Percentiles rank a stretch among this genome's conserved stretches.
These are phyloP conservation scores for Fusarium sororula DNA, from an alignment of 2,329 filamentous ascomycete species.

Conservation along the genomic window DNA sequence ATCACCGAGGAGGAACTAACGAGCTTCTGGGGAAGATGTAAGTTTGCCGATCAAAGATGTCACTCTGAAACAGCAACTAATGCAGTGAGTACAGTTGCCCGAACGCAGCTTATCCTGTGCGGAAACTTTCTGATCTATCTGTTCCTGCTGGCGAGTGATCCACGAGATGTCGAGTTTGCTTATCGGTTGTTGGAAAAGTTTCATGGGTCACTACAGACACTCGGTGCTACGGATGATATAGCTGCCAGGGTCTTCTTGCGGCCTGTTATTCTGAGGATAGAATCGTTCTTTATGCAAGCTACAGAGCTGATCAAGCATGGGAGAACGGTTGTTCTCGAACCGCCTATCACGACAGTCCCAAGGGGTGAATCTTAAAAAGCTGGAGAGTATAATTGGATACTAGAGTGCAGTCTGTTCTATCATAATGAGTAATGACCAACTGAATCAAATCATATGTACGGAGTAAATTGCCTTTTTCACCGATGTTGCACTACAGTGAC, in stretches of 20 bases:
- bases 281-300: constrained; percentile 53
- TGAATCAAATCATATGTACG: too few relatives aligned
- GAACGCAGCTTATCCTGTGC: constrained; percentile 57
- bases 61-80: background rate
- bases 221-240: constrained; percentile 45
- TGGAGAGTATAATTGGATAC: background rate
- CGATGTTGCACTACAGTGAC: background rate
- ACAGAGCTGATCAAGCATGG: constrained; percentile 39
- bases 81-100: constrained; percentile 34
- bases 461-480: background rate
- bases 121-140: constrained; percentile 60
- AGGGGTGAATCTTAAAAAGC: background rate
- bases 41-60: constrained; percentile 33
- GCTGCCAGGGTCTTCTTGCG: constrained; percentile 47
- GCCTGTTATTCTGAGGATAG: constrained; percentile 50
- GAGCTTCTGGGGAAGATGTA: constrained; percentile 57
- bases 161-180: constrained; percentile 46
- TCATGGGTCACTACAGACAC: constrained; percentile 49
- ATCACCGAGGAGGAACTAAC: constrained; percentile 49
- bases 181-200: constrained; percentile 51
- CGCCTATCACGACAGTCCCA: constrained; percentile 14
- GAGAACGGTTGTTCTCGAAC: constrained; percentile 22
- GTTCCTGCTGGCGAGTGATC: constrained; percentile 54
- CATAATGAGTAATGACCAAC: constrained; percentile 13
- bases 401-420: background rate